These are phyloP conservation scores for Lactifluus subvellereus DNA, from an alignment of 768 basidiomycete species.

Conservation along the genomic window DNA sequence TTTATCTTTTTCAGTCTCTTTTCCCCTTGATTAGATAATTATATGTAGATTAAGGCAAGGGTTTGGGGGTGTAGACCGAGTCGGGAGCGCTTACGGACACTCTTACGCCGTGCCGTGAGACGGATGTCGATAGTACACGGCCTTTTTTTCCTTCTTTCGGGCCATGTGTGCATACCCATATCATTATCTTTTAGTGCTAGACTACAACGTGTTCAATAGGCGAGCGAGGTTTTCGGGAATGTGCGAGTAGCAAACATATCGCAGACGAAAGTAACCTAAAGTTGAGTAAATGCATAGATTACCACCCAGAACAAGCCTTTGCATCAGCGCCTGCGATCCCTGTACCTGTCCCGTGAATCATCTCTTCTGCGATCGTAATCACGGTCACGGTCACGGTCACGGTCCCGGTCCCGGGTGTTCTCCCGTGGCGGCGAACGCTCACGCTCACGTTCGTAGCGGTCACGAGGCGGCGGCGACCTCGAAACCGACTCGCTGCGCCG, in stretches of 20 bases:
- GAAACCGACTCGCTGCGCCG: constrained; percentile 19
- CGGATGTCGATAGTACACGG: background rate
- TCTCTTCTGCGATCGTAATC: constrained; percentile 18
- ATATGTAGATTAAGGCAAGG: too few species aligned
- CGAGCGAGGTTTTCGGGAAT: background rate
- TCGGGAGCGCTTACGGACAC: background rate
- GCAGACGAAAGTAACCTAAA: background rate
- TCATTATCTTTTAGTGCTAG: background rate
- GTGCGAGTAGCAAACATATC: background rate
- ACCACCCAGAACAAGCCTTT: background rate
- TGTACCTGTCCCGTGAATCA: constrained; percentile 20
- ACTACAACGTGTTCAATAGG: background rate
- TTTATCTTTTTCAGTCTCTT: too few species aligned
- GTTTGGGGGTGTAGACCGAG: too few species aligned
- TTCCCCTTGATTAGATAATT: too few species aligned
- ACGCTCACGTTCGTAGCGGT: constrained; percentile 9
- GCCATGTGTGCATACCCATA: background rate
- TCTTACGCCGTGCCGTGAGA: background rate
- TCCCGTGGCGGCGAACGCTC: constrained; percentile 14
- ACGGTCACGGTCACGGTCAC: constrained; percentile 6
- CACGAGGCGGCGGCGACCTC: constrained; percentile 16
- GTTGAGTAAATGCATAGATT: background rate
- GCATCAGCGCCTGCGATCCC: constrained; percentile 18
- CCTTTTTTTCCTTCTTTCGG: background rate
- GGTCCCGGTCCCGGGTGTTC: constrained; percentile 5